These are phyloP conservation scores for Yamadazyma laniorum DNA, from an alignment of 805 yeast genomes.

Conservation along the genomic window DNA sequence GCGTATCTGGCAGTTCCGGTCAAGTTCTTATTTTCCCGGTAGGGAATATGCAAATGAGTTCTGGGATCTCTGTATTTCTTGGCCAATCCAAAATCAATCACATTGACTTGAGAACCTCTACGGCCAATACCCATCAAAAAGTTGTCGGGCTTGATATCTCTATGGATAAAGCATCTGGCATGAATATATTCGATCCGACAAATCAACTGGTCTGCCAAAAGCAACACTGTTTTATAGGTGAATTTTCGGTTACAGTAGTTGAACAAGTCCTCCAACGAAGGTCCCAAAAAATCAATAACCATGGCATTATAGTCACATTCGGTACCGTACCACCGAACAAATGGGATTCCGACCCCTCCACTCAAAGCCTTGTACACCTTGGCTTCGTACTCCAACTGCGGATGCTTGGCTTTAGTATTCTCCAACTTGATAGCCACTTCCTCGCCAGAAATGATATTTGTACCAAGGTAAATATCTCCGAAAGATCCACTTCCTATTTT, in stretches of 20 bases:
- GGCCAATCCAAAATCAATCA: conserved; percentile 91
- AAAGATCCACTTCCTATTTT: conserved; percentile 97
- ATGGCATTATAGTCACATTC: conserved; percentile 96
- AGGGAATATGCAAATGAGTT: conserved; percentile 92
- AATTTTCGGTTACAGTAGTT: conserved; percentile 94
- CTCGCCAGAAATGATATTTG: conserved; percentile 92
- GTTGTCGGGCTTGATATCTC: conserved; percentile 83
- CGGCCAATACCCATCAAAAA: conserved; percentile 87
- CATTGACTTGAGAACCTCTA: conserved; percentile 92
- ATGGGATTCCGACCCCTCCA: conserved; percentile 97
- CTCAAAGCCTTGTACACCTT: conserved; percentile 90
- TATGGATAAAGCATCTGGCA: conserved; percentile 85
- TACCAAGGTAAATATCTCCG: conserved; percentile 93
- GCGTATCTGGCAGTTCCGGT: conserved; percentile 99
- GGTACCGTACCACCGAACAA: conserved; percentile 92
- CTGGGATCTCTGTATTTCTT: conserved; percentile 93
- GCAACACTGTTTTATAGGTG: conserved; percentile 86
- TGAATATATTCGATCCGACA: conserved; percentile 95
- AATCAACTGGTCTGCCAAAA: conserved; percentile 90
- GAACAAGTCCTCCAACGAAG: conserved; percentile 91
- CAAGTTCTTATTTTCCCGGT: conserved; percentile 91
- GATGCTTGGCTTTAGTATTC: conserved; percentile 86
- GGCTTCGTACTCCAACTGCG: conserved; percentile 96
- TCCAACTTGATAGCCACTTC: conserved; percentile 97
- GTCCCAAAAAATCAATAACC: conserved; percentile 95